Evolutionary conservation across 495 filamentous ascomycete genomes (phyloP), one percentile per base, ranked within the genome.

Genomic region (Xylona heveae): DNA sequence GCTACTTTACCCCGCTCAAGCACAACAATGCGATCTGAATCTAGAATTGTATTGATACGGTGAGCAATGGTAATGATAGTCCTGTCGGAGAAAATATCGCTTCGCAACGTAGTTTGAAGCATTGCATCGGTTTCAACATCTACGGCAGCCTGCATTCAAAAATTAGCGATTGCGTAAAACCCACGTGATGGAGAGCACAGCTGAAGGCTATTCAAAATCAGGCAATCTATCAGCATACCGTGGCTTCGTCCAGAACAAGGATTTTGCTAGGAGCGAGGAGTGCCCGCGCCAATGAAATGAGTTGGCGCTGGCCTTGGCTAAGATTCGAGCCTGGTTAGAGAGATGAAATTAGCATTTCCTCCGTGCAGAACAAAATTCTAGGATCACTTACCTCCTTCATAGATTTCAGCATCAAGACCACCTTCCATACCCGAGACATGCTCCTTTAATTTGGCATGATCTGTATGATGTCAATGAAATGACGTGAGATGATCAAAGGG

Each of bases 51-150:
- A 55, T 94, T 92, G 54, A 99, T 90, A 26, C 88, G 70, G 51
- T 97, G 88, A 30, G 88, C 88, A 45, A 97, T 92, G 1, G 90
- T 95, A 45, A 99, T 82, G 50, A 99, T 95, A 12, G 90, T 99
- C 13, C 84, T 68, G 46, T 94, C 77, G 32, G 67, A 59, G 61
- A 94, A 92, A 31, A 71, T 52, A 14, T 61, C 57, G 15, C 63
- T 64, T 19, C 71, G 59, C 23, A 78, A 49, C 25, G 71, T 76
- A 17, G 54, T 50, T 46, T 78, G 73, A 37, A 94, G 65, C 56
- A 92, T 58, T 23, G 82, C 75, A 50, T 92, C 84, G 1, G 83
- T 93, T 61, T 91, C 78, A 30, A 92, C 74, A 50, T 99, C 88
- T 17, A 99, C 85, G 13, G 85, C 81, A 17, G 85, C 88, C 66